These are phyloP conservation scores for Xylaria digitata DNA, from an alignment of 2,329 filamentous ascomycete species.

Conservation along the genomic window DNA sequence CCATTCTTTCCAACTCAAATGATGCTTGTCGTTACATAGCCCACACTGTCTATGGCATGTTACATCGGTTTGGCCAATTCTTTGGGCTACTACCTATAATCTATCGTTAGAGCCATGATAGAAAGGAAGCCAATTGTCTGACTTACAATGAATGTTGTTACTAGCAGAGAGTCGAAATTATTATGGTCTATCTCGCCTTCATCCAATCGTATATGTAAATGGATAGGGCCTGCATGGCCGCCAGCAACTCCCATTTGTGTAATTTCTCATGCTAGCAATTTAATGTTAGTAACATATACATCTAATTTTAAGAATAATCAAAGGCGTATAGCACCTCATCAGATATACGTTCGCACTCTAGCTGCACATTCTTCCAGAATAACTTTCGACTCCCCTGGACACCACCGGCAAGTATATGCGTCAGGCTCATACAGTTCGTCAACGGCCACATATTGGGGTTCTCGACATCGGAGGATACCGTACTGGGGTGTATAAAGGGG, in stretches of 20 bases:
- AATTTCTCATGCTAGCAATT: conserved; percentile 46
- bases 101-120: neutral
- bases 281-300: conserved; percentile 21
- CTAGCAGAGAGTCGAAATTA: conserved; percentile 54
- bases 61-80: conserved; percentile 32
- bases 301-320: neutral
- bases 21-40: conserved; percentile 39
- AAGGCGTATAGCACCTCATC: conserved; percentile 49
- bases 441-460: conserved; percentile 52
- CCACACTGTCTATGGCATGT: conserved; percentile 37
- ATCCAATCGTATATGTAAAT: conserved; percentile 56
- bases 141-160: conserved; percentile 52
- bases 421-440: conserved; percentile 55
- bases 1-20: conserved; percentile 54
- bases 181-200: conserved; percentile 59
- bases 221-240: conserved; percentile 57
- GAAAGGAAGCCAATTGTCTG: neutral
- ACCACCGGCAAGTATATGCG: conserved; percentile 53
- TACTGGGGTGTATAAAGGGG: conserved; percentile 56
- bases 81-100: conserved; percentile 28
- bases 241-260: conserved; percentile 54
- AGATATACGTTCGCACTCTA: conserved; percentile 56
- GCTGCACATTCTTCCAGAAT: conserved; percentile 58
- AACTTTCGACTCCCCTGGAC: conserved; percentile 53
- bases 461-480: conserved; percentile 43